A percentile compares a stretch with the other conserved stretches of the same genome.
These are phyloP conservation scores for Podila epicladia DNA, from an alignment of 192 early-diverging fungal genomes.

Conservation along the genomic window DNA sequence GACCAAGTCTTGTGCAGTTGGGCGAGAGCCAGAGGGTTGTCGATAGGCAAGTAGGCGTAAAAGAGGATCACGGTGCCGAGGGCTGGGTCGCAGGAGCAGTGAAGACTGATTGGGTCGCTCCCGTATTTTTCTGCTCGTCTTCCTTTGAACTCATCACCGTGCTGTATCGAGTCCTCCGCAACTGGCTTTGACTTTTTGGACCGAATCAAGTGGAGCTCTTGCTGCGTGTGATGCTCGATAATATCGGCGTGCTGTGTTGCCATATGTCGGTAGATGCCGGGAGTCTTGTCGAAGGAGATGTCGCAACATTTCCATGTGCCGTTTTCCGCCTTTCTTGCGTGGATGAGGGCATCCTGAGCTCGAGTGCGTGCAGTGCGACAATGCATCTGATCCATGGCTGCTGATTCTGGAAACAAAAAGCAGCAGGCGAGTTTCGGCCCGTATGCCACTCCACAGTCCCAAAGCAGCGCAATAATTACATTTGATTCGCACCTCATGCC, in stretches of 20 bases:
- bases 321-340: conserved; percentile 13
- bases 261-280: conserved; percentile 32
- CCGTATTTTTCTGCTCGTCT: conserved; percentile 43
- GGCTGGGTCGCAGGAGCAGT: conserved; percentile 49
- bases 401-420: background rate
- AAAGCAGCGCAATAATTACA: background rate
- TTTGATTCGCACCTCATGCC: background rate
- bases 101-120: conserved; percentile 54
- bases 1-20: conserved; percentile 47
- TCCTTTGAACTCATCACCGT: conserved; percentile 8
- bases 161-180: background rate
- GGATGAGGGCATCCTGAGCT: conserved; percentile 18
- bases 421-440: background rate
- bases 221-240: conserved; percentile 7
- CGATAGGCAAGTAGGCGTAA: conserved; percentile 53
- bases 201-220: background rate
- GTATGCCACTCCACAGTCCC: too few species aligned
- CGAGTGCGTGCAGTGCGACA: conserved; percentile 15
- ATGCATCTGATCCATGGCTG: background rate
- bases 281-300: conserved; percentile 1
- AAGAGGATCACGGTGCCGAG: conserved; percentile 59
- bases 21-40: conserved; percentile 50
- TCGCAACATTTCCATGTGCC: conserved; percentile 30
- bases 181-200: background rate
- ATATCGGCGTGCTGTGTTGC: conserved; percentile 14